Evolutionary conservation across 2,329 filamentous ascomycete genomes (phyloP), one percentile per base, ranked within the genome.

Genomic region (Colletotrichum gloeosporioides): DNA sequence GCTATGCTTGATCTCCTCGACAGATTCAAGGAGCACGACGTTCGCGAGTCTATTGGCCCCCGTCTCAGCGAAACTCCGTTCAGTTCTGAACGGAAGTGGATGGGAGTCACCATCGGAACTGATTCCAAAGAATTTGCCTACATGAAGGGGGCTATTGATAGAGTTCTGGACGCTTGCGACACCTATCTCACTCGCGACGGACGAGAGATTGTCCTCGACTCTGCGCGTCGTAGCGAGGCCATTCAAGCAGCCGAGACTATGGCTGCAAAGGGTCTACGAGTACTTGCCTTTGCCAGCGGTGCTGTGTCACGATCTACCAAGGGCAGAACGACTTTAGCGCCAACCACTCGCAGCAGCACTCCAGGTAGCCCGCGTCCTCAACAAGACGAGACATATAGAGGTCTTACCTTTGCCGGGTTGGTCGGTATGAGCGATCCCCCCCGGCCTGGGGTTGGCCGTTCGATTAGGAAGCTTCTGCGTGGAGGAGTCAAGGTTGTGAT

Each of bases 381-480:
- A n/a, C 83, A 85, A 55, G 82, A 84, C 12, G 95, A 97, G 76
- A 87, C 93, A 9, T 99, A 98, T 83, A 94, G 90, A 69, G 94
- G 95, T 3, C 90, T 99, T 27, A 94, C 94, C 6, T 99, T 99
- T 87, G 94, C 96, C 39, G 97, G 97, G 6, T 86, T 99, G 32
- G 95, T 99, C 32, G 97, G 97, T 64, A 99, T 99, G 96, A 98
- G 95, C 79, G 97, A 99, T 83, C 97, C 97, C 6, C 97, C 97
- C 4, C 91, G 97, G 66, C 95, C 96, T 79, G 96, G 96, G 59
- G 97, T 99, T 10, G 94, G 95, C 79, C 93, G 94, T 78, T 96
- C 96, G 8, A 98, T 99, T 79, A 91, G 95, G 79, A 93, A 94
- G 77, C 88, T 99, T 71, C 96, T 99, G 93, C 93, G 95, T 65